Base-by-base conservation (phyloP, 106 monocot species). In the Agapanthus africanus region DNA sequence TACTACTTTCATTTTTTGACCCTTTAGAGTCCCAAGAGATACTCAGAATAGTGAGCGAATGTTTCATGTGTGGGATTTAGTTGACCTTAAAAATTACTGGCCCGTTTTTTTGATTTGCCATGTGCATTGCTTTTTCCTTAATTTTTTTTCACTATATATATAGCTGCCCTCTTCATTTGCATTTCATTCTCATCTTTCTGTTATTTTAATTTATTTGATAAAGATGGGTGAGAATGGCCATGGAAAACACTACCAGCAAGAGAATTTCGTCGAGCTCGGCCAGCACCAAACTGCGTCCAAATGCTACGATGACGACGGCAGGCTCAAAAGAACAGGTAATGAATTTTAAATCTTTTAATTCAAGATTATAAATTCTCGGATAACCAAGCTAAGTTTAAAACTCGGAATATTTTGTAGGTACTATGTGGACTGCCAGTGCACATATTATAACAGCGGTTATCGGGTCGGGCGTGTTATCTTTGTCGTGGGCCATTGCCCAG, bases 401-500 rank as follows among this genome's bases (percentile, higher is more conserved):
- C 14, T 6, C 30, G 15, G 25, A 18, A 18, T 57, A 16, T 71
- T 70, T 72, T 71, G 37, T 54, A 86, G 90, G 90, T 25, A 91
- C 78, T 28, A 69, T 87, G 71, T 84, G 83, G 90, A 91, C 90
- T 65, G 79, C 90, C 15, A 90, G 86, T 38, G 81, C 90, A 3
- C 90, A 90, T 54, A 90, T 90, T 31, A 79, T 91, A 1, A 91
- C 90, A 32, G 85, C 85, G 5, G 85, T 85, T 37, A 81, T 85
- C 56, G 85, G 85, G 26, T 85, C 85, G 15, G 85, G 85, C 36
- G 85, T 85, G 26, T 54, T 85, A n/a, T 85, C 85, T 3, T 71
- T 85, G 33, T 81, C 85, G 0, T 91, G 90, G 90, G 90, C 90
- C 4, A 84, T 87, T 40, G 86, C 72, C 4, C 90, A 91, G 72